Evolutionary conservation across 345 rosid species (phyloP).

Genomic region (Theobroma cacao): DNA sequence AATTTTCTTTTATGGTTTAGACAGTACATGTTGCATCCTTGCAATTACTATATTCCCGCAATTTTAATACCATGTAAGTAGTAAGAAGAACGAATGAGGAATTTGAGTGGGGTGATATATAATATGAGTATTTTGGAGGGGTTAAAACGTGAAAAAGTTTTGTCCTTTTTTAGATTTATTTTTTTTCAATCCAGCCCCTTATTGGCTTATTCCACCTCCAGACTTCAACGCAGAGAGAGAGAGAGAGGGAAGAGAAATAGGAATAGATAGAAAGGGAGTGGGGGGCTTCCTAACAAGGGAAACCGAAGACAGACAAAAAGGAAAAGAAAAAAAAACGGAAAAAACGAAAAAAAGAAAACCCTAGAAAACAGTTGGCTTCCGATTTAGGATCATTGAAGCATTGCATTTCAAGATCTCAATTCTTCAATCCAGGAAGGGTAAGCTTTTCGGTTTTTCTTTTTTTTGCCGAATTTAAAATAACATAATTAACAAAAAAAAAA

Average conservation of each 20-base stretch:
- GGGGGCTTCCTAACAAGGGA: neutral
- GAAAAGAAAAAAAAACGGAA: neutral
- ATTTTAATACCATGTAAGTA: no score
- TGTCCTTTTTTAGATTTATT: neutral
- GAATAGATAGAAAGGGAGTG: neutral
- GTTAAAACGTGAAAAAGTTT: neutral
- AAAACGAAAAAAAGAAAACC: conserved; percentile 13
- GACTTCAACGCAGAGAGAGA: conserved; percentile 18
- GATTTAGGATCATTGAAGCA: conserved; percentile 15
- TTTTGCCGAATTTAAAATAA: neutral
- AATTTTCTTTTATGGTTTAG: neutral
- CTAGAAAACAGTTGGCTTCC: conserved; percentile 14
- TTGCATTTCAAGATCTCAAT: conserved; percentile 41
- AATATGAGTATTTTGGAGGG: neutral
- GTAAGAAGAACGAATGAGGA: neutral
- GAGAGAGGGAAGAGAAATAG: neutral
- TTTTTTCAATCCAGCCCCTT: conserved; percentile 20
- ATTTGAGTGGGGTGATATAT: neutral
- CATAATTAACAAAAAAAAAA: neutral
- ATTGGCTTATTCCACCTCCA: conserved; percentile 15
- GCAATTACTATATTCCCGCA: neutral
- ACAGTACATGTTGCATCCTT: neutral
- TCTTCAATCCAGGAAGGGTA: conserved; percentile 29
- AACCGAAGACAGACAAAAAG: neutral
- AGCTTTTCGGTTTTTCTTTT: neutral